A percentile compares a stretch with the other conserved stretches of the same genome.
Conservation (phyloP, 2,329 filamentous ascomycete genomes). For the Whalleya microplaca region DNA sequence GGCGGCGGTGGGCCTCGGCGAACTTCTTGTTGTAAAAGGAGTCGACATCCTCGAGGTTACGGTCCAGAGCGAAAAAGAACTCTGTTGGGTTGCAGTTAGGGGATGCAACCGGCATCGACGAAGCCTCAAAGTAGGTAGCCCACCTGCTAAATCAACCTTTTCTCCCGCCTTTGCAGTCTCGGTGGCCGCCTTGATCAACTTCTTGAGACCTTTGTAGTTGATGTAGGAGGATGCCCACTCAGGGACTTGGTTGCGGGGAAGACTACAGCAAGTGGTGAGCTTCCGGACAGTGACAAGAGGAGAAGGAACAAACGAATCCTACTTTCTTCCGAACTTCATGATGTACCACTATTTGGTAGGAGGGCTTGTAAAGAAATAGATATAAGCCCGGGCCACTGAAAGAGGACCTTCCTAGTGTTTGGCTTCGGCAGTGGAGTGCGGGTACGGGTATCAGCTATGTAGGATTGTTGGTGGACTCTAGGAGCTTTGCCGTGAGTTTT, state of each 20-base stretch:
- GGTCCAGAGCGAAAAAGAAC: slow-evolving; percentile 95
- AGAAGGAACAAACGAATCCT: slow-evolving; percentile 35
- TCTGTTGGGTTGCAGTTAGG: slow-evolving; percentile 61
- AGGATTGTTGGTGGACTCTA: neutral
- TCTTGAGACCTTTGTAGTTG: slow-evolving; percentile 92
- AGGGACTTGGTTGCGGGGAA: slow-evolving; percentile 82
- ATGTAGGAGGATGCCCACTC: slow-evolving; percentile 86
- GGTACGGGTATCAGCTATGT: neutral
- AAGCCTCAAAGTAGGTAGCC: slow-evolving; percentile 47
- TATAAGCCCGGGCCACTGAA: neutral
- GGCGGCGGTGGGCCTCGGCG: slow-evolving; percentile 77
- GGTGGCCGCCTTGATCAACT: slow-evolving; percentile 83
- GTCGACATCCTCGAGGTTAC: slow-evolving; percentile 96
- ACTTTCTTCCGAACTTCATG: slow-evolving; percentile 70
- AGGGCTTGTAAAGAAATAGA: neutral
- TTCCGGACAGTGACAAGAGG: neutral
- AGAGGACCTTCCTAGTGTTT: neutral
- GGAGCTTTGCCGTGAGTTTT: neutral
- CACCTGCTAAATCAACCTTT: slow-evolving; percentile 89
- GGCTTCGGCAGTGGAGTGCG: no score
- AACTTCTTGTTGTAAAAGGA: slow-evolving; percentile 97
- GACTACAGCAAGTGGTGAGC: slow-evolving; percentile 46
- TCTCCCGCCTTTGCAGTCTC: slow-evolving; percentile 68
- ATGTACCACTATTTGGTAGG: slow-evolving; percentile 19
- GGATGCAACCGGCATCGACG: slow-evolving; percentile 38